Base-by-base conservation (phyloP, 257 asterid genomes). In the Scutellaria baicalensis region DNA sequence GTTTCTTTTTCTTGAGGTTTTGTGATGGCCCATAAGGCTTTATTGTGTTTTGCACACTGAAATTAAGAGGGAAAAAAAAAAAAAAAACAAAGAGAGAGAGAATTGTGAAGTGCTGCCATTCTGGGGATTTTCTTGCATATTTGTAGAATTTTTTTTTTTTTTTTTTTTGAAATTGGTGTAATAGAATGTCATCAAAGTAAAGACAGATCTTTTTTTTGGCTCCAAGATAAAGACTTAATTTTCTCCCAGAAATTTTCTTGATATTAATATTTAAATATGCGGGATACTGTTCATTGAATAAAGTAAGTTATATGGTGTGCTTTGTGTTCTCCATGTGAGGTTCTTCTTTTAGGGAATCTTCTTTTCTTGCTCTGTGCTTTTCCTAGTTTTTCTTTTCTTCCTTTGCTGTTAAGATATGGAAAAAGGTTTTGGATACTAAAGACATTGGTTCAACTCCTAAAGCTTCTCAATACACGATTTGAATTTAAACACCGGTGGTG, bases 331-430 rank as follows among this genome's bases (percentile, higher is more conserved):
- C 84, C 86, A 82, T 84, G 82, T 77, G 89, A 80, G 82, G 69
- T 77, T 51, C 76, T 78, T 85, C 86, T 84, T 84, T 83, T 70
- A 48, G 77, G 83, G 95, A 87, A 91, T 91, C 96, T 91, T 85
- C 95, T 84, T 88, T 86, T 74, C 93, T 83, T 88, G 91, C 82
- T 83, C 77, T 80, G 85, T 78, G 92, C 88, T 86, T 91, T 89
- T 80, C 89, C 83, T 74, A 77, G 9, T 21, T 63, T 59, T 54
- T 54, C 70, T 74, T 61, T 69, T 68, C 77, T 88, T 75, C 71
- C 94, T 85, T 91, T 77, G 85, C 63, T 43, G 78, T 78, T 88
- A 85, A 86, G 97, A 52, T 78, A 79, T 68, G 79, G 21, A 17
- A 76, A 78, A 76, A 79, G 66, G 70, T 55, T 69, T 60, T 78